Evolutionary conservation across 208 protist species (phyloP).

Genomic region (Trypanosoma cruzi): DNA sequence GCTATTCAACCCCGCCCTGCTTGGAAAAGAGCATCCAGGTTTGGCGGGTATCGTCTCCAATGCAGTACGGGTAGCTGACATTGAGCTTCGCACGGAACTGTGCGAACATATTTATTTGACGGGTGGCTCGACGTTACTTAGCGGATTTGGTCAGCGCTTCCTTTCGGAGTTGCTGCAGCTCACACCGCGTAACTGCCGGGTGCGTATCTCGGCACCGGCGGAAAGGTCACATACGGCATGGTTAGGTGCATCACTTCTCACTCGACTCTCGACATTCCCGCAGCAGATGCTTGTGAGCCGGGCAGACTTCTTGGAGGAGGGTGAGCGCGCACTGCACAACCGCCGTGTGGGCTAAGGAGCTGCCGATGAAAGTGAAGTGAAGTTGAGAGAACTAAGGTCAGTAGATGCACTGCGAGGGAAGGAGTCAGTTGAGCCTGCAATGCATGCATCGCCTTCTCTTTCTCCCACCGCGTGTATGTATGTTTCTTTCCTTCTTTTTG

Average conservation of each 20-base stretch:
- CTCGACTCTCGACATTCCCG: conserved; percentile 93
- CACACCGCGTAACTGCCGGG: conserved; percentile 72
- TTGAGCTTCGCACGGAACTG: conserved; percentile 77
- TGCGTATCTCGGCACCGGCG: conserved; percentile 93
- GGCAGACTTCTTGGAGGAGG: conserved; percentile 56
- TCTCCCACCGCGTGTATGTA: no score
- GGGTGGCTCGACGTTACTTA: conserved; percentile 91
- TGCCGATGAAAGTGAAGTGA: neutral
- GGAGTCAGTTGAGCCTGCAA: no score
- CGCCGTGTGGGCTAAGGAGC: conserved; percentile 41
- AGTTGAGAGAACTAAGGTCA: no score
- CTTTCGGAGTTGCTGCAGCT: conserved; percentile 84
- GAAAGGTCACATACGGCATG: conserved; percentile 92
- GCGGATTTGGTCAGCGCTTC: conserved; percentile 94
- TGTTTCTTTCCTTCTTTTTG: no score
- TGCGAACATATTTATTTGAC: conserved; percentile 88
- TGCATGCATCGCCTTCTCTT: no score
- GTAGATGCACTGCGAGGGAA: no score
- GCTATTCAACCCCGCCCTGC: conserved; percentile 78
- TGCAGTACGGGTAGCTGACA: conserved; percentile 76
- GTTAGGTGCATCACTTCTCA: conserved; percentile 96
- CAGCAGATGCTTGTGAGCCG: conserved; percentile 68
- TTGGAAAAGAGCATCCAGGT: conserved; percentile 60
- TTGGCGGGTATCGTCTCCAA: conserved; percentile 71
- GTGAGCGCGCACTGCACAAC: conserved; percentile 47